Conservation (phyloP, 495 filamentous ascomycete genomes). For the Chaetomium cochliodes region DNA sequence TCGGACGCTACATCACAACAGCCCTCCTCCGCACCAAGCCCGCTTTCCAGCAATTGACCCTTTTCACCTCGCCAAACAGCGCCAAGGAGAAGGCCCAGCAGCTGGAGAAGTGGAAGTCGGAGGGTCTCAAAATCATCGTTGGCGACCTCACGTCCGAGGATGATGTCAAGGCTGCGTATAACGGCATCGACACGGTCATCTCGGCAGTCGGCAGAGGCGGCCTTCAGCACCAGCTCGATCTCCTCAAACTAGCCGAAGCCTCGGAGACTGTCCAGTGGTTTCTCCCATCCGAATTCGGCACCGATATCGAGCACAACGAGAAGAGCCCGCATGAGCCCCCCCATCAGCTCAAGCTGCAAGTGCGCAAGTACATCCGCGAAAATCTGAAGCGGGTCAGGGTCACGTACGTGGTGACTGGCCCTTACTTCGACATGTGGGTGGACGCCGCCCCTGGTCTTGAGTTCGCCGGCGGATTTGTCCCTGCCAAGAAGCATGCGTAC, state of each 20-base stretch:
- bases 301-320: conserved; percentile 64
- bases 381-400: conserved; percentile 54
- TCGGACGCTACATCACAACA: conserved; percentile 62
- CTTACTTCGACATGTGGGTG: conserved; percentile 67
- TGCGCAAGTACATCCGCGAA: conserved; percentile 57
- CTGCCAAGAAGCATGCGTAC: conserved; percentile 54
- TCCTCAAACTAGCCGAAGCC: conserved; percentile 58
- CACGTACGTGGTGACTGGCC: conserved; percentile 69
- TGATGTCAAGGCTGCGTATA: conserved; percentile 55
- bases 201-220: conserved; percentile 61
- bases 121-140: conserved; percentile 57
- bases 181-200: conserved; percentile 64
- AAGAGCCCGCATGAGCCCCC: conserved; percentile 61
- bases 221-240: conserved; percentile 56
- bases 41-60: conserved; percentile 52
- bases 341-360: conserved; percentile 67
- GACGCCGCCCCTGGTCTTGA: conserved; percentile 36
- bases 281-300: conserved; percentile 72
- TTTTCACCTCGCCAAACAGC: conserved; percentile 63
- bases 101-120: conserved; percentile 47
- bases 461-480: conserved; percentile 55
- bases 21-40: conserved; percentile 56
- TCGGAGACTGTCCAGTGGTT: conserved; percentile 60
- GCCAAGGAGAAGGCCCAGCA: conserved; percentile 48
- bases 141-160: conserved; percentile 56